A percentile compares a stretch with the other conserved stretches of the same genome.
These are phyloP conservation scores for Olyra latifolia DNA, from an alignment of 176 grass and related monocot species.

Conservation along the genomic window DNA sequence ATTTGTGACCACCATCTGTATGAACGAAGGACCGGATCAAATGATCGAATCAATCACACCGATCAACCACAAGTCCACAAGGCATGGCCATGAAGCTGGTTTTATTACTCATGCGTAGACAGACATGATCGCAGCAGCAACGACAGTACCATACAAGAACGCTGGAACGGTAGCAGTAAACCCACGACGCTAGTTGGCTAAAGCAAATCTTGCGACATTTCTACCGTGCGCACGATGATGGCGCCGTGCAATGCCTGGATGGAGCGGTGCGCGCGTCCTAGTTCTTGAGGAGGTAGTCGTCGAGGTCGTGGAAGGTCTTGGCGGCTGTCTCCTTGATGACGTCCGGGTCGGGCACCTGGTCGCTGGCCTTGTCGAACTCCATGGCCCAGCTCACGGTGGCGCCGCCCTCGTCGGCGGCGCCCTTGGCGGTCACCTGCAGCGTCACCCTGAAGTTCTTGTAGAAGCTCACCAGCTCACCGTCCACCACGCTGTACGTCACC, in stretches of 20 bases:
- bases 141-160: neutral
- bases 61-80: neutral
- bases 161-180: neutral
- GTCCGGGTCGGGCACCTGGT: conserved; percentile 67
- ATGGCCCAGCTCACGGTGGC: conserved; percentile 59
- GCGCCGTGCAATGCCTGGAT: neutral
- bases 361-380: conserved; percentile 66
- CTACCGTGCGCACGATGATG: neutral
- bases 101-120: conserved; percentile 14
- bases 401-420: conserved; percentile 12
- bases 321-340: conserved; percentile 62
- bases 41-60: neutral
- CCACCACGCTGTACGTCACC: conserved; percentile 78
- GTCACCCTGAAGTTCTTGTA: conserved; percentile 79
- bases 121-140: neutral
- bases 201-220: neutral
- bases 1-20: neutral
- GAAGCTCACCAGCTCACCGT: conserved; percentile 62
- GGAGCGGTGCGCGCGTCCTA: conserved; percentile 8
- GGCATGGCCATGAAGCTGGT: neutral
- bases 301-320: conserved; percentile 75
- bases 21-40: too few species aligned
- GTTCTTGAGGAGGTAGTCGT: conserved; percentile 80
- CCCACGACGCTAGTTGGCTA: neutral
- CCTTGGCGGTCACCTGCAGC: conserved; percentile 51